Base-by-base conservation (phyloP, 75 land plant species). In the Chamaecyparis obtusa region DNA sequence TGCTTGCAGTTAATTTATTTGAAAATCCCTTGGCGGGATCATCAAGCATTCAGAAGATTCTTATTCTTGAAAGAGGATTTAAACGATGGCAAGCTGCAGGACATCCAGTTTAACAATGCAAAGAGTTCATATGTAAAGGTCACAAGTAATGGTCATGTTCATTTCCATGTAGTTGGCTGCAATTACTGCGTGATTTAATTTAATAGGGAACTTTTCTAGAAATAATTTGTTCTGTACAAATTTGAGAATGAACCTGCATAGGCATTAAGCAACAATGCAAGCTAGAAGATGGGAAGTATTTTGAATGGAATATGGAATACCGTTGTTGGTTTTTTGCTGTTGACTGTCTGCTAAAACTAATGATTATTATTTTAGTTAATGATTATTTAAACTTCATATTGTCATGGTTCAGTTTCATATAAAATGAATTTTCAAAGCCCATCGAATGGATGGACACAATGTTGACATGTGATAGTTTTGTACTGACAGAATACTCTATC, bases 41-140 rank as follows among this genome's bases (percentile, higher is more conserved):
- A 81, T 81, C 83, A n/a, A 81, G 11, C 24, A 90, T 89, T n/a
- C 95, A 95, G 60, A 91, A 95, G n/a, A 80, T 98, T n/a, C 77
- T 90, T 86, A 90, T 97, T 49, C 89, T 97, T 84, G 98, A 97
- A 86, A 92, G 94, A 56, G 99, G 99, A 21, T 97, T 93, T 87
- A 96, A 96, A 89, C 97, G 97, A 6, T 97, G 99, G 99, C 94
- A 94, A 88, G 88, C 90, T 86, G 87, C 94, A 46, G 97, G 98
- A 8, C 90, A 86, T 85, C 99, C 99, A 10, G 91, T 96, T 74
- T 97, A 97, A 87, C 89, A 88, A 89, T 97, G 99, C 92, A 84
- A 83, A 36, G 90, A 92, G 9, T 78, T 89, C 33, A 92, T 93
- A 37, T 97, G 99, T 75, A 93, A 91, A 79, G 92, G 87, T 46